Percentiles rank a stretch among this genome's conserved stretches.
phyloP scores from a whole-genome alignment of 441 rosid species.

The Manihot esculenta region DNA sequence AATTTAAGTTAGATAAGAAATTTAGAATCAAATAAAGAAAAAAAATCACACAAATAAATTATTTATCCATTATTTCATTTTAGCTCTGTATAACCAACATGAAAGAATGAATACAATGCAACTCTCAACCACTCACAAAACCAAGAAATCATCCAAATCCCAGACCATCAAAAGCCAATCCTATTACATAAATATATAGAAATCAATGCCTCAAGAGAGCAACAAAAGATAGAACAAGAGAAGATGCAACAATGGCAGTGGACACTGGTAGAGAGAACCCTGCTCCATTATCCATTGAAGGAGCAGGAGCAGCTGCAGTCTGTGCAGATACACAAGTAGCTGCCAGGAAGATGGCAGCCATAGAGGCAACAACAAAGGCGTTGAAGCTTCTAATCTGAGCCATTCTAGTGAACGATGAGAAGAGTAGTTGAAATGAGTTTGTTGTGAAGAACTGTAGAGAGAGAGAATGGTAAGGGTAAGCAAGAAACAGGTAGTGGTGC shows the following conservation, averaged over 20 bases:
- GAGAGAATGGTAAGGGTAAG: not conserved
- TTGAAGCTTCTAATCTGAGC: constrained; percentile 23
- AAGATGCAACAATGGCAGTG: constrained; percentile 12
- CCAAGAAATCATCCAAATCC: not conserved
- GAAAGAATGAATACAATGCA: constrained; percentile 3
- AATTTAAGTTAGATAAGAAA: not conserved
- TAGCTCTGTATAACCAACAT: not conserved
- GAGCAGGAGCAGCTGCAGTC: constrained; percentile 25
- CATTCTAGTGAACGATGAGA: constrained; percentile 20
- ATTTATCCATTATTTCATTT: not conserved
- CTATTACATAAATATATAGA: not conserved
- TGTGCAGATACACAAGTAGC: constrained; percentile 22
- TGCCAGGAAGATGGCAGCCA: constrained; percentile 27
- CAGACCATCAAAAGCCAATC: not conserved
- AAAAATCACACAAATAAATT: not conserved
- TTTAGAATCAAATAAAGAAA: not conserved
- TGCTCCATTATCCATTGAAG: constrained; percentile 28
- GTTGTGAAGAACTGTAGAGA: too few species aligned
- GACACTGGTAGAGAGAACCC: constrained; percentile 25
- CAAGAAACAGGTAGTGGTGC: not conserved
- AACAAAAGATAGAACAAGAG: constrained; percentile 23
- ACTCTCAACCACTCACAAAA: constrained; percentile 3
- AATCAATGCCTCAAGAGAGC: constrained; percentile 23
- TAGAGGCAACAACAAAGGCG: constrained; percentile 16
- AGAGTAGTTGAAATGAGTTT: too few species aligned